Evolutionary conservation across 2,329 filamentous ascomycete genomes (phyloP), one percentile per base, ranked within the genome.

Genomic region (Beauveria sp.): DNA sequence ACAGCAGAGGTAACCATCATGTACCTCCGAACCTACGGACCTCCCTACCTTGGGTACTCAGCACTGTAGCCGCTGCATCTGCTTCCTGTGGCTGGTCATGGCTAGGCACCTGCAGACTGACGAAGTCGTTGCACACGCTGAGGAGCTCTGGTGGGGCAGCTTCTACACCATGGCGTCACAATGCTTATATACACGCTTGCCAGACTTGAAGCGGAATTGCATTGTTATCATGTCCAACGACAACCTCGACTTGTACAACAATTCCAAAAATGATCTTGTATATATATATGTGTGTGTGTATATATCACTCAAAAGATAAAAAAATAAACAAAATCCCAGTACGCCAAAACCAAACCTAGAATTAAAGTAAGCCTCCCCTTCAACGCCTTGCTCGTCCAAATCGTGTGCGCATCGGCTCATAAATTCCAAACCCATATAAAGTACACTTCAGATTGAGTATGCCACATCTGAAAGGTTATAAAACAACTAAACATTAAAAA

Each of bases 91-190:
- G 51, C 38, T 54, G 54, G 28, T 38, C 1, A 18, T n/a, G 54
- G 34, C 52, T 24, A 62, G 61, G 61, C 61, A 62, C 34, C 61
- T 42, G 38, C 48, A 18, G 40, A 58, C 46, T 50, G 54, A 62
- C 61, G 61, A 46, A 43, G 42, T 45, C 55, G 31, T 18, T 14
- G 26, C 12, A 38, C 38, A 45, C n/a, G 40, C 42, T 46, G 53
- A 31, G 20, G 20, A 50, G 38, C 38, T 53, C n/a, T 48, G 24
- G 57, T 52, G 57, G 57, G 57, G 57, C 48, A 34, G 22, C 26
- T 14, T 18, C 24, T 16, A 38, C 24, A 20, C 12, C 28, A 20
- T 46, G 43, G 43, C n/a, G 31, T 12, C 28, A 34, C 49, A 34
- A 16, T 5, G n/a, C n/a, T 38, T 14, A 16, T 38, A 34, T 34